phyloP scores from a whole-genome alignment of 306 rosid species.

The Vigna reflexopilosa region DNA sequence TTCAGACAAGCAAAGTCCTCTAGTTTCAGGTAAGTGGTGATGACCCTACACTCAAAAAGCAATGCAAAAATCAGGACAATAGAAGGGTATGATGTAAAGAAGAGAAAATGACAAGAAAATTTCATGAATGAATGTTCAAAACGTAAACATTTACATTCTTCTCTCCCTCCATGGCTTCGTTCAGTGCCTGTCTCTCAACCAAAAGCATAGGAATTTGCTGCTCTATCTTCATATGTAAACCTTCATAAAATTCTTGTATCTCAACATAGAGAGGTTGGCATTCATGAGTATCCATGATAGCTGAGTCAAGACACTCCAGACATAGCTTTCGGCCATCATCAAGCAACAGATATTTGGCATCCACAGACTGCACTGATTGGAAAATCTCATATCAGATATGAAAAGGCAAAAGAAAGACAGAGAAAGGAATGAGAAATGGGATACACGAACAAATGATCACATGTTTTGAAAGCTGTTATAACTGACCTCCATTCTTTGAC shows the following conservation, averaged over 20 bases:
- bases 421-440: background rate
- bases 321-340: slow-evolving; percentile 97
- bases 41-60: slow-evolving; percentile 71
- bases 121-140: slow-evolving; percentile 14
- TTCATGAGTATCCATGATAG: slow-evolving; percentile 96
- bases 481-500: slow-evolving; percentile 99
- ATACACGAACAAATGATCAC: background rate
- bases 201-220: slow-evolving; percentile 99
- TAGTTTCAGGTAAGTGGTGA: slow-evolving; percentile 94
- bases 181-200: slow-evolving; percentile 99
- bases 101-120: background rate
- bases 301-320: slow-evolving; percentile 94
- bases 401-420: slow-evolving; percentile 23
- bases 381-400: slow-evolving; percentile 40
- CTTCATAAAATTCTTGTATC: slow-evolving; percentile 96
- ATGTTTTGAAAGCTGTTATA: slow-evolving; percentile 29
- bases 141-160: slow-evolving; percentile 63
- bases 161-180: slow-evolving; percentile 99
- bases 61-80: slow-evolving; percentile 25
- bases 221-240: slow-evolving; percentile 92
- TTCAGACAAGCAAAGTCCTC: slow-evolving; percentile 98
- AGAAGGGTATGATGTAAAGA: background rate
- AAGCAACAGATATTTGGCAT: slow-evolving; percentile 78
- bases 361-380: slow-evolving; percentile 76
- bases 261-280: slow-evolving; percentile 98